Evolutionary conservation across 78 protist species (phyloP).

Genomic region (Emiliania huxleyi): DNA sequence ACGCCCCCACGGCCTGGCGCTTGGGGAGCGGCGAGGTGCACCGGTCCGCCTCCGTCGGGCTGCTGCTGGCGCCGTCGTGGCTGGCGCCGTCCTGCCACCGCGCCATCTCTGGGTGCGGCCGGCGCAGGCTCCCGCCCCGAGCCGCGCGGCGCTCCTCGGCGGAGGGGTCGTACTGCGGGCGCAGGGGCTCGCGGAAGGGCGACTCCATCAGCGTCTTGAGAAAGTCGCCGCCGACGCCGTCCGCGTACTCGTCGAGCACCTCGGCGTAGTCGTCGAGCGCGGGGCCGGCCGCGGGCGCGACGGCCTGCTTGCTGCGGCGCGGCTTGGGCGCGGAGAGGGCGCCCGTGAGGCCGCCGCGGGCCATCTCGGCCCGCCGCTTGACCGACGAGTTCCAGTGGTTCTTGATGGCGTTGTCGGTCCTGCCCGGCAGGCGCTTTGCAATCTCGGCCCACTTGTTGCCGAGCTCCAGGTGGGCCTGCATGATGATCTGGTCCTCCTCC

Average conservation of each 20-base stretch:
- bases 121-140: no score
- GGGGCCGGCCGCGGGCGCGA: no score
- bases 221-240: background rate
- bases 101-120: background rate
- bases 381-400: conserved; percentile 87
- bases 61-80: no score
- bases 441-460: conserved; percentile 92
- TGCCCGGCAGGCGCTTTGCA: conserved; percentile 77
- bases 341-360: background rate
- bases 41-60: no score
- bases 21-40: background rate
- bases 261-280: no score
- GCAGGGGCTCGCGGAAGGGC: background rate
- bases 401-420: conserved; percentile 90
- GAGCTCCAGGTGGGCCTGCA: conserved; percentile 52
- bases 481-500: conserved; percentile 79
- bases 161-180: no score
- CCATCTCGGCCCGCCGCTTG: background rate
- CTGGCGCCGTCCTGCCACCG: background rate
- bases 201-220: background rate
- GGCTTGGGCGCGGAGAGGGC: background rate
- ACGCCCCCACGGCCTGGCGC: background rate
- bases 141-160: no score
- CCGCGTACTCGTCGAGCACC: background rate
- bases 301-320: background rate